phyloP scores from a whole-genome alignment of 2,329 filamentous ascomycete species.

The Venturia pyrina region DNA sequence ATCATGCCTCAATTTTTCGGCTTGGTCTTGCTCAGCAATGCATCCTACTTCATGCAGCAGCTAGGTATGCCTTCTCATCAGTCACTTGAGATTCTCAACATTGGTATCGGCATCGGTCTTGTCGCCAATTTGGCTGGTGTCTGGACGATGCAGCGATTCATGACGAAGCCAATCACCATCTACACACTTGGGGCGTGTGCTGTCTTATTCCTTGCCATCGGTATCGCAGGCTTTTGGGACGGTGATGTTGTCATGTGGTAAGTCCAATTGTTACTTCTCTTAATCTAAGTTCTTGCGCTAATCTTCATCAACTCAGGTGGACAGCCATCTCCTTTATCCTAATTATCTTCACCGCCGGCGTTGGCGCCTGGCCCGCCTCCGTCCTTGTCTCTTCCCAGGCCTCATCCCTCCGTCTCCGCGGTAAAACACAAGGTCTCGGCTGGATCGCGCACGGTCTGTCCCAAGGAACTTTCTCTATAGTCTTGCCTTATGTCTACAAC shows the following conservation, averaged over 20 bases:
- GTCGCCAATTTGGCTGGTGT: constrained; percentile 35
- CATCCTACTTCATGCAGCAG: constrained; percentile 25
- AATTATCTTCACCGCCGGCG: constrained; percentile 32
- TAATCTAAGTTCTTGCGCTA: neutral
- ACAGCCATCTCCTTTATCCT: constrained; percentile 30
- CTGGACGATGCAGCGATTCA: constrained; percentile 34
- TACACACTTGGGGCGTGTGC: constrained; percentile 24
- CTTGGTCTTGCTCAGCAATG: constrained; percentile 25
- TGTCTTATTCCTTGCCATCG: constrained; percentile 36
- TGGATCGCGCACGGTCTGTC: constrained; percentile 33
- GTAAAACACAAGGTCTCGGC: constrained; percentile 35
- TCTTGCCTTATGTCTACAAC: constrained; percentile 44
- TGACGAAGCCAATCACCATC: constrained; percentile 31
- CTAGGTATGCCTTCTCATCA: constrained; percentile 21
- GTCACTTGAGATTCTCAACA: constrained; percentile 23
- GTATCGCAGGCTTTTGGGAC: constrained; percentile 37
- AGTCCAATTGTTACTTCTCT: constrained; percentile 10
- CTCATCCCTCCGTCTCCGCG: constrained; percentile 34
- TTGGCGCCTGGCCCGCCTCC: constrained; percentile 35
- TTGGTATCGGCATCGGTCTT: constrained; percentile 37
- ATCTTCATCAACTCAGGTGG: constrained; percentile 22
- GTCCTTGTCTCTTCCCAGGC: constrained; percentile 35
- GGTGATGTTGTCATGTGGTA: constrained; percentile 32
- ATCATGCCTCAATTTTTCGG: constrained; percentile 26
- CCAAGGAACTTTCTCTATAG: constrained; percentile 35